These are phyloP conservation scores for Osmanthus fragrans DNA, from an alignment of 257 asterid genomes.

Conservation along the genomic window DNA sequence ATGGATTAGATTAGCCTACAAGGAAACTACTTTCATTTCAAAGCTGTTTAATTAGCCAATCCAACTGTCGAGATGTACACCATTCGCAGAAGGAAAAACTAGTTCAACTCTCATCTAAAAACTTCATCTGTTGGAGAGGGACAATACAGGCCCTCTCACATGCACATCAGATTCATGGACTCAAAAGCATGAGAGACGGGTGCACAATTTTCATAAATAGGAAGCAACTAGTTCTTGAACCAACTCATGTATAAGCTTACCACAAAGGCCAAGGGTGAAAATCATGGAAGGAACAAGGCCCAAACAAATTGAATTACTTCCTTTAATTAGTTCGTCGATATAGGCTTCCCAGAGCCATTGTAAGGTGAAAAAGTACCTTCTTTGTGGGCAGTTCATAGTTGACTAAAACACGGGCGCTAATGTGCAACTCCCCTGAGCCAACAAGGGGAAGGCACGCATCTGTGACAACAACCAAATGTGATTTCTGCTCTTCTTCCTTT, in stretches of 20 bases:
- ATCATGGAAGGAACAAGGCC: background rate
- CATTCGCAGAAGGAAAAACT: too few species aligned
- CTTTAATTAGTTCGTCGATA: background rate
- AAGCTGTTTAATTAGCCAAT: background rate
- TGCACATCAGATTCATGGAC: background rate
- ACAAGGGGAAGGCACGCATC: constrained; percentile 90
- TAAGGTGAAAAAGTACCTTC: constrained; percentile 45
- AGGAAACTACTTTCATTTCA: background rate
- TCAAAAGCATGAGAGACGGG: background rate
- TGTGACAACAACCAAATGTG: constrained; percentile 71
- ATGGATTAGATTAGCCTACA: background rate
- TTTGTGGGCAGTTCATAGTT: constrained; percentile 83
- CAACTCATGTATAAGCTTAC: background rate
- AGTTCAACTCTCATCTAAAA: background rate
- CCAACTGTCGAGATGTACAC: background rate
- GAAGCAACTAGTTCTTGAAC: background rate
- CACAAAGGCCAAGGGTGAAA: background rate
- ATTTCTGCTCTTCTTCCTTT: constrained; percentile 51
- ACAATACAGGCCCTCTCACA: background rate
- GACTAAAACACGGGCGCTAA: constrained; percentile 68
- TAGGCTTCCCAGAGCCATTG: background rate
- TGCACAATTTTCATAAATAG: background rate
- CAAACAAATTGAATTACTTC: background rate
- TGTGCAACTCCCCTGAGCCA: constrained; percentile 63
- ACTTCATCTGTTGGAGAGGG: background rate